phyloP scores from a whole-genome alignment of 805 yeast genomes.

The Yamadazyma sp. region DNA sequence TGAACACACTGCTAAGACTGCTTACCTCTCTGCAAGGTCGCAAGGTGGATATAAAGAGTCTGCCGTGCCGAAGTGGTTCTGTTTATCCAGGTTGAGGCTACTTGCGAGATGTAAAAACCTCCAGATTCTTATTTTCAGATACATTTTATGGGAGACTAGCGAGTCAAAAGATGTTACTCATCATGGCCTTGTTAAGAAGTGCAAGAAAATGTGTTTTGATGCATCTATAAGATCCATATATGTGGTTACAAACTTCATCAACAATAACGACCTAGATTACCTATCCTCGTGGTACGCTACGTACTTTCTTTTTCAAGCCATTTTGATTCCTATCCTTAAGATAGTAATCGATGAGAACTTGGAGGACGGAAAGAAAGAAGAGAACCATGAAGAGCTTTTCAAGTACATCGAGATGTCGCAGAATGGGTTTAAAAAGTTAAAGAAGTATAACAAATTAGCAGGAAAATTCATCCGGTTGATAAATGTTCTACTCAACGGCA shows the following conservation, averaged over 20 bases:
- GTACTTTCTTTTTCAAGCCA: slow-evolving; percentile 22
- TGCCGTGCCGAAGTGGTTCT: slow-evolving; percentile 20
- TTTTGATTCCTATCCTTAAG: slow-evolving; percentile 19
- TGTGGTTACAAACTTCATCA: slow-evolving; percentile 16
- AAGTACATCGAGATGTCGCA: slow-evolving; percentile 17
- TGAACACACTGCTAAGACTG: slow-evolving; percentile 11
- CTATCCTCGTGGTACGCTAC: slow-evolving; percentile 21
- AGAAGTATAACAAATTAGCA: slow-evolving; percentile 19
- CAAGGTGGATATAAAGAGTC: slow-evolving; percentile 10
- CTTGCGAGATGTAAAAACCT: slow-evolving; percentile 19
- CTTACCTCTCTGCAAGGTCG: slow-evolving; percentile 2
- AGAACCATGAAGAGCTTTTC: slow-evolving; percentile 14
- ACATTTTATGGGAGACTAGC: slow-evolving; percentile 21
- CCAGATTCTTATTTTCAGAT: slow-evolving; percentile 20
- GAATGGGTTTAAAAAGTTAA: slow-evolving; percentile 13
- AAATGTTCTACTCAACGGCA: slow-evolving; percentile 16
- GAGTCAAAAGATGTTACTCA: slow-evolving; percentile 17
- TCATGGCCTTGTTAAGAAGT: slow-evolving; percentile 17
- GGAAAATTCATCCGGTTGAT: slow-evolving; percentile 20
- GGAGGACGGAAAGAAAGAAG: neutral
- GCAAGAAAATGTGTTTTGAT: slow-evolving; percentile 18
- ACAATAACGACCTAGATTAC: slow-evolving; percentile 16
- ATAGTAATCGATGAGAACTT: slow-evolving; percentile 17
- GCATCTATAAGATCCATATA: slow-evolving; percentile 17
- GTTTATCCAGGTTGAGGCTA: slow-evolving; percentile 19